Percentiles rank a stretch among this genome's conserved stretches.
phyloP scores from a whole-genome alignment of 1,284 basidiomycete species.

The Fomitiporia mediterranea region DNA sequence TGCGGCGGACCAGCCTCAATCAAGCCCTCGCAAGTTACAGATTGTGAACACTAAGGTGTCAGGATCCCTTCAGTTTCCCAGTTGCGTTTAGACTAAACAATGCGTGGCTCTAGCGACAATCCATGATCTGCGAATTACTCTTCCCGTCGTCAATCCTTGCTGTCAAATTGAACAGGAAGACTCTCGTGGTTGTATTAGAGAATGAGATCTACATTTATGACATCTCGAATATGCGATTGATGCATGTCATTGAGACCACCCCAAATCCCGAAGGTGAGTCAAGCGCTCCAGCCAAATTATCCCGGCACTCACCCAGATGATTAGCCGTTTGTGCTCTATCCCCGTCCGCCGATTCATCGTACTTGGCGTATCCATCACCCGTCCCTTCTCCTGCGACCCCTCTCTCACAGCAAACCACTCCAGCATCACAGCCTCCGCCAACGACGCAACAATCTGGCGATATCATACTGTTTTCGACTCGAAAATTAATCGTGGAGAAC shows the following conservation, averaged over 20 bases:
- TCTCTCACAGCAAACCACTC: constrained; percentile 38
- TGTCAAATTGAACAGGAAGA: constrained; percentile 95
- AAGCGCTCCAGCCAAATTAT: not conserved
- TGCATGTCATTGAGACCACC: constrained; percentile 97
- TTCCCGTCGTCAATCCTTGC: constrained; percentile 95
- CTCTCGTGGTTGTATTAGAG: constrained; percentile 93
- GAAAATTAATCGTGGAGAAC: constrained; percentile 86
- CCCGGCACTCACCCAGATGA: constrained; percentile 14
- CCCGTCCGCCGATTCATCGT: constrained; percentile 93
- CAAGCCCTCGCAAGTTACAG: constrained; percentile 88
- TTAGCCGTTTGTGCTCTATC: constrained; percentile 92
- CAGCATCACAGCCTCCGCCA: constrained; percentile 33
- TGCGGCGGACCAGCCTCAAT: constrained; percentile 83
- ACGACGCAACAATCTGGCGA: constrained; percentile 66
- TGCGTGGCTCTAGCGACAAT: constrained; percentile 68
- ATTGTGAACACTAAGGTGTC: constrained; percentile 96
- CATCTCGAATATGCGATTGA: constrained; percentile 95
- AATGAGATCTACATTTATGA: constrained; percentile 98
- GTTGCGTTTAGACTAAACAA: constrained; percentile 1
- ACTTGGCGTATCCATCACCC: constrained; percentile 93
- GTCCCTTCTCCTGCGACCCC: constrained; percentile 77
- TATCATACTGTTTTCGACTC: constrained; percentile 90
- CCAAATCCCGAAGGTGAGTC: constrained; percentile 86
- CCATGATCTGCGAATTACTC: constrained; percentile 96
- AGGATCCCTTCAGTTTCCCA: not conserved